These are phyloP conservation scores for Saitozyma podzolica DNA, from an alignment of 768 basidiomycete species.

Conservation along the genomic window DNA sequence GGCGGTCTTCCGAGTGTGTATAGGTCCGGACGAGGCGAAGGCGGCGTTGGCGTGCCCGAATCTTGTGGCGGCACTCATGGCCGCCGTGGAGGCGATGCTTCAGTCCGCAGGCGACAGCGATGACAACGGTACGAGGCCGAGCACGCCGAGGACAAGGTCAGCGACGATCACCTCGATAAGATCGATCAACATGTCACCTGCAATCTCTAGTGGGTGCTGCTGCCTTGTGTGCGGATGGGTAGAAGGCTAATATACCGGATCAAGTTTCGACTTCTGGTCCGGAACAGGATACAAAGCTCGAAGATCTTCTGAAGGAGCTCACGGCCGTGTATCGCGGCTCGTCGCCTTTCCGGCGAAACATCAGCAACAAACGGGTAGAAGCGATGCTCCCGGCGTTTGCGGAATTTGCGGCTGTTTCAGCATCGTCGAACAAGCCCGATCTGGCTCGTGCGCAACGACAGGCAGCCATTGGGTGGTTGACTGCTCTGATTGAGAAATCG, in stretches of 20 bases:
- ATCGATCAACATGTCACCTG: slow-evolving; percentile 23
- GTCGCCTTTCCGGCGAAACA: slow-evolving; percentile 25
- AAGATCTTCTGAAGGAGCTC: slow-evolving; percentile 24
- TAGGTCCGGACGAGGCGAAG: slow-evolving; percentile 55
- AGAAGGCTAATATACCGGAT: background rate
- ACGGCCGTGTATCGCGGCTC: slow-evolving; percentile 29
- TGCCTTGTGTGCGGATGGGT: background rate
- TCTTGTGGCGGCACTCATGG: slow-evolving; percentile 69
- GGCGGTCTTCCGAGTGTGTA: slow-evolving; percentile 68
- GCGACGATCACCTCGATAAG: slow-evolving; percentile 31
- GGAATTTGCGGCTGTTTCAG: slow-evolving; percentile 41
- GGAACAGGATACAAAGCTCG: slow-evolving; percentile 15
- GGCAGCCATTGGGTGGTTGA: slow-evolving; percentile 25
- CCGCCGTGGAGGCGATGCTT: slow-evolving; percentile 66
- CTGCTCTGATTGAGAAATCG: slow-evolving; percentile 27
- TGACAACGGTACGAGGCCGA: slow-evolving; percentile 16
- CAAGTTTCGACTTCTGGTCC: background rate
- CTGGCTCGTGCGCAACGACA: slow-evolving; percentile 13
- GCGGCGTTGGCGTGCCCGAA: slow-evolving; percentile 24
- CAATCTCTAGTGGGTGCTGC: slow-evolving; percentile 13
- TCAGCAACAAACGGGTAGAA: slow-evolving; percentile 31
- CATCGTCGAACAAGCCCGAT: slow-evolving; percentile 16
- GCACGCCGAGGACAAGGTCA: slow-evolving; percentile 23
- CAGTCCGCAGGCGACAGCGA: slow-evolving; percentile 36
- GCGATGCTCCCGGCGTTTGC: slow-evolving; percentile 33